Percentiles rank a stretch among this genome's conserved stretches.
These are phyloP conservation scores for Cladosporium halotolerans DNA, from an alignment of 2,329 filamentous ascomycete genomes.

Conservation along the genomic window DNA sequence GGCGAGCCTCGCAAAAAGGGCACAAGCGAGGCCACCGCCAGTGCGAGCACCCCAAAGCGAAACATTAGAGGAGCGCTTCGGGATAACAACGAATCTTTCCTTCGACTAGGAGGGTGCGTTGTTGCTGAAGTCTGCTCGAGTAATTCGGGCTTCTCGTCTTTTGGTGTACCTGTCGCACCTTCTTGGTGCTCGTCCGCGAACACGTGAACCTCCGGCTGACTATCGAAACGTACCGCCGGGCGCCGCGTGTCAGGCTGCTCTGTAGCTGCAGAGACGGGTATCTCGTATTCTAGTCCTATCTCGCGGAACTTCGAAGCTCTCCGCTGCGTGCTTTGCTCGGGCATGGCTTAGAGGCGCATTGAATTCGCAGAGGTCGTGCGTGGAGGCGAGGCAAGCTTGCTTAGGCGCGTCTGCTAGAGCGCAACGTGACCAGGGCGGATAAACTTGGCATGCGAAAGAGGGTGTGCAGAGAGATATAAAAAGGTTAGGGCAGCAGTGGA, in stretches of 20 bases:
- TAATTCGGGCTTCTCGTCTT: background rate
- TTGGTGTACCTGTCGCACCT: background rate
- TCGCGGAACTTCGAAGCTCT: slow-evolving; percentile 5
- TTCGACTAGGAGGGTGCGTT: background rate
- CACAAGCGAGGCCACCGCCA: slow-evolving; percentile 6
- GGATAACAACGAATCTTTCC: background rate
- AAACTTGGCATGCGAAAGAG: slow-evolving; percentile 3
- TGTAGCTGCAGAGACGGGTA: background rate
- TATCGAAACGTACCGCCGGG: slow-evolving; percentile 5
- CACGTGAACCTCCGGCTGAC: slow-evolving; percentile 8
- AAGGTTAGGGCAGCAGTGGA: background rate
- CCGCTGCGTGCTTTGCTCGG: slow-evolving; percentile 3
- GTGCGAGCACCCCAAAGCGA: slow-evolving; percentile 1
- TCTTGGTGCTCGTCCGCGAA: background rate
- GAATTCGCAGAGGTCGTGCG: slow-evolving; percentile 2
- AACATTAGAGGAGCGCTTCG: slow-evolving; percentile 3
- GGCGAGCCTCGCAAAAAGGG: slow-evolving; percentile 8
- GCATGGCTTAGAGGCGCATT: slow-evolving; percentile 9
- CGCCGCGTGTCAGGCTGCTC: slow-evolving; percentile 7
- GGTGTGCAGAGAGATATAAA: background rate
- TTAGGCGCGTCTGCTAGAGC: slow-evolving; percentile 2
- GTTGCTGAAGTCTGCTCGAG: background rate
- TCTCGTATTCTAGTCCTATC: slow-evolving; percentile 10
- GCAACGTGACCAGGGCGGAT: slow-evolving; percentile 8
- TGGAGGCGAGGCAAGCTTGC: background rate